These are phyloP conservation scores for Microthlaspi erraticum DNA, from an alignment of 345 rosid species.

Conservation along the genomic window DNA sequence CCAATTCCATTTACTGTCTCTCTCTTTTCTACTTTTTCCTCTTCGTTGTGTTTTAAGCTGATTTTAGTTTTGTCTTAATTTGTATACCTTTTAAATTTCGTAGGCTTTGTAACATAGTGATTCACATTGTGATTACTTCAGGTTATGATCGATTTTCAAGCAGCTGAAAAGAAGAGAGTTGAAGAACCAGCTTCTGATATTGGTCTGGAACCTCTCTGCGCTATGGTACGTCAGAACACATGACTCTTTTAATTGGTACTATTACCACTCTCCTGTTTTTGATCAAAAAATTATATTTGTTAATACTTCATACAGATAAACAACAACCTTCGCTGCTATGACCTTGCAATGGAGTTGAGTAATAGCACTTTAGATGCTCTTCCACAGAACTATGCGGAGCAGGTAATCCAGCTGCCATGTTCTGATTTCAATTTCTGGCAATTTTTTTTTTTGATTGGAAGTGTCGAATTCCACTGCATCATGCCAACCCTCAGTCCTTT, in stretches of 20 bases:
- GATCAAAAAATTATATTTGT: slow-evolving; percentile 6
- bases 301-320: slow-evolving; percentile 63
- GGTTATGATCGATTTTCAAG: slow-evolving; percentile 99
- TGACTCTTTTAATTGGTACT: slow-evolving; percentile 5
- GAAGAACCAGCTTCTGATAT: slow-evolving; percentile 93
- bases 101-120: slow-evolving; percentile 20
- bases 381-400: slow-evolving; percentile 96
- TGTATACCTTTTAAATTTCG: neutral
- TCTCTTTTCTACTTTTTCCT: slow-evolving; percentile 8
- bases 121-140: slow-evolving; percentile 43
- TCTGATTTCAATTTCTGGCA: slow-evolving; percentile 1
- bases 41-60: slow-evolving; percentile 18
- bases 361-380: slow-evolving; percentile 90
- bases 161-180: slow-evolving; percentile 86
- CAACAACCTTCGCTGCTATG: slow-evolving; percentile 97
- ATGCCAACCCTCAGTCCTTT: slow-evolving; percentile 14
- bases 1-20: neutral
- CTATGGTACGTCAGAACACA: slow-evolving; percentile 70
- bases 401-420: slow-evolving; percentile 55
- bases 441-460: slow-evolving; percentile 24
- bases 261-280: slow-evolving; percentile 8
- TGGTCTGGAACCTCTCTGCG: slow-evolving; percentile 95
- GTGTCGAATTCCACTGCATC: slow-evolving; percentile 16
- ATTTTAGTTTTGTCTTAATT: slow-evolving; percentile 8
- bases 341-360: slow-evolving; percentile 97